Evolutionary conservation across 495 filamentous ascomycete species (phyloP), one percentile per base, ranked within the genome.

Genomic region (Penicillium crystallinum): DNA sequence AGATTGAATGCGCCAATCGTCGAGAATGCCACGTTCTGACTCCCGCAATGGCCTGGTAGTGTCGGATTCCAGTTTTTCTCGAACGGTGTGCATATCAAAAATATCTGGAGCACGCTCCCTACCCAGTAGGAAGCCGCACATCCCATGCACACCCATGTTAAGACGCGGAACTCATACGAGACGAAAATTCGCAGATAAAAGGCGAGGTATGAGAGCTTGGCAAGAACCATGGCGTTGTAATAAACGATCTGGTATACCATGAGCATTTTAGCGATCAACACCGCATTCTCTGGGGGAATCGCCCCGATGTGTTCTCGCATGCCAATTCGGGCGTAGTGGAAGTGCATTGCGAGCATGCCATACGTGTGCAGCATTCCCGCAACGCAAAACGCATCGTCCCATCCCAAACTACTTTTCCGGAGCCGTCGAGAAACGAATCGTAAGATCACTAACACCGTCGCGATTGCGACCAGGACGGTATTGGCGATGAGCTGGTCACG

Each of bases 161-260:
- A 55, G 27, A 65, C 57, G 27, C 71, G 73, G 37, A 80, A 73
- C 1, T 57, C 61, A 2, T 50, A 39, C 23, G 72, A 65, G 33
- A 72, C 53, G 46, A 80, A 80, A 39, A 79, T 70, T 30, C 74
- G 75, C 21, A 79, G 66, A 60, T 79, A 80, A 59, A 79, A 78
- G 55, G 67, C 68, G 8, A 80, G 71, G 30, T 80, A 73, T 34
- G 74, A 75, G 29, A 78, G 51, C 52, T 80, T 80, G 31, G 71
- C 74, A 15, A 76, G 54, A 14, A 66, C 61, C 21, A 81, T 63
- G 38, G 65, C 57, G 27, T 67, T 54, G 17, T 68, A 70, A 48
- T 74, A 65, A 8, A 60, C 34, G 11, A 62, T 50, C 34, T 63
- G 57, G 47, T 63, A 60, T 35, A 56, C 35, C 12, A 63, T 53